phyloP scores from a whole-genome alignment of 306 rosid species.

The Trifolium fragiferum region DNA sequence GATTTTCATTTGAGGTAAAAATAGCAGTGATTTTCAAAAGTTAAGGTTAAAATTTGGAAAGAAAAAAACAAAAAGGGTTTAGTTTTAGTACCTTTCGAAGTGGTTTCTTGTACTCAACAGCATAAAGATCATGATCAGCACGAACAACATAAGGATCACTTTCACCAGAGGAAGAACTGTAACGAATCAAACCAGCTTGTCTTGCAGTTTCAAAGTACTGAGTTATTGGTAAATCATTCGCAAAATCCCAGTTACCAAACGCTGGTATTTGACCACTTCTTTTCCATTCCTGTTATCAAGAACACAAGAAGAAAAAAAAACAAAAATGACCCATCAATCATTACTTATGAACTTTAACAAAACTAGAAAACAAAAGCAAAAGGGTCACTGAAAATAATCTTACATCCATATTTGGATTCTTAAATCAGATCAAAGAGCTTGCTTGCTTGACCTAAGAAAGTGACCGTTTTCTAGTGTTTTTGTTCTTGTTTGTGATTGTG shows the following conservation, averaged over 20 bases:
- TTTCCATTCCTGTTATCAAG: slow-evolving; percentile 51
- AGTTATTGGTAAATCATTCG: slow-evolving; percentile 82
- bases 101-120: slow-evolving; percentile 57
- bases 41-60: background rate
- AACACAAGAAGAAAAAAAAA: background rate
- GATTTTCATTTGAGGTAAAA: slow-evolving; percentile 1
- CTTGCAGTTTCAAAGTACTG: slow-evolving; percentile 90
- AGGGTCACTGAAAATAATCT: background rate
- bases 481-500: background rate
- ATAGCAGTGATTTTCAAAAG: background rate
- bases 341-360: background rate
- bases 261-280: slow-evolving; percentile 86
- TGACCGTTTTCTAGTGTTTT: slow-evolving; percentile 3
- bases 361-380: background rate
- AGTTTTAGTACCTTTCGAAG: slow-evolving; percentile 55
- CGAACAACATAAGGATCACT: slow-evolving; percentile 47
- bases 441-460: background rate
- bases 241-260: slow-evolving; percentile 92
- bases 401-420: slow-evolving; percentile 43
- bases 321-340: background rate
- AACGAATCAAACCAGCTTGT: slow-evolving; percentile 82
- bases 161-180: slow-evolving; percentile 83
- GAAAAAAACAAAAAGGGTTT: background rate
- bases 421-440: background rate
- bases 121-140: slow-evolving; percentile 61